phyloP scores from a whole-genome alignment of 805 yeast genomes.

The Kluyveromyces dobzhanskii region DNA sequence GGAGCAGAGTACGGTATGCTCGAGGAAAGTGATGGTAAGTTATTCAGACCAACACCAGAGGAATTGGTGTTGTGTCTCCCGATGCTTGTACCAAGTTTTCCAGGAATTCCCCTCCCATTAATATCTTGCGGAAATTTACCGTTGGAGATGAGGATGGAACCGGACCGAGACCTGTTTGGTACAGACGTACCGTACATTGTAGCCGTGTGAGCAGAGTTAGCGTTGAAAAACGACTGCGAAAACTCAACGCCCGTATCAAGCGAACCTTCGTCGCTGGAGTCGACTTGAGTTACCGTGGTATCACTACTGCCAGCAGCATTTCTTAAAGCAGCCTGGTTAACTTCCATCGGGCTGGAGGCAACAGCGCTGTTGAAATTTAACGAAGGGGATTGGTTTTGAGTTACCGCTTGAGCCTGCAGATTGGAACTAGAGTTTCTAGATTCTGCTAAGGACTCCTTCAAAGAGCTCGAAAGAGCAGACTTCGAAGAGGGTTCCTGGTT shows the following conservation, averaged over 20 bases:
- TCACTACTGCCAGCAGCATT: constrained; percentile 2
- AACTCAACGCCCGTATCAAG: constrained; percentile 4
- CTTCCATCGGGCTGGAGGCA: constrained; percentile 8
- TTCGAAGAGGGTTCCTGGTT: constrained; percentile 15
- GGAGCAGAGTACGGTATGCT: constrained; percentile 68
- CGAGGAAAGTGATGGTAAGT: constrained; percentile 41
- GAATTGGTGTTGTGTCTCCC: constrained; percentile 8
- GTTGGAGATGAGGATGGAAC: constrained; percentile 16
- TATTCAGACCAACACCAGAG: neutral
- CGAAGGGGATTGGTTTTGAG: neutral
- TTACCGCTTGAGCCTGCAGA: neutral
- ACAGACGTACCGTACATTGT: constrained; percentile 18
- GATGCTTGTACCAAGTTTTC: constrained; percentile 9
- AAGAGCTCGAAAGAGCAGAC: constrained; percentile 4
- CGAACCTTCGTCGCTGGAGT: constrained; percentile 17
- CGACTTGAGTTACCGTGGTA: constrained; percentile 18
- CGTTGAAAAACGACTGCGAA: constrained; percentile 26
- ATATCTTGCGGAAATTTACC: neutral
- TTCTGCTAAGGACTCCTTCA: constrained; percentile 1
- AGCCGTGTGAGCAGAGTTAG: constrained; percentile 32
- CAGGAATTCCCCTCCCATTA: neutral
- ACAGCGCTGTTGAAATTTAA: neutral
- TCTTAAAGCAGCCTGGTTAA: constrained; percentile 9
- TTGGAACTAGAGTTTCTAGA: neutral
- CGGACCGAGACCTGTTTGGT: constrained; percentile 16